Evolutionary conservation across 2,329 filamentous ascomycete genomes (phyloP).

Genomic region (Chalaropsis ovoidea): DNA sequence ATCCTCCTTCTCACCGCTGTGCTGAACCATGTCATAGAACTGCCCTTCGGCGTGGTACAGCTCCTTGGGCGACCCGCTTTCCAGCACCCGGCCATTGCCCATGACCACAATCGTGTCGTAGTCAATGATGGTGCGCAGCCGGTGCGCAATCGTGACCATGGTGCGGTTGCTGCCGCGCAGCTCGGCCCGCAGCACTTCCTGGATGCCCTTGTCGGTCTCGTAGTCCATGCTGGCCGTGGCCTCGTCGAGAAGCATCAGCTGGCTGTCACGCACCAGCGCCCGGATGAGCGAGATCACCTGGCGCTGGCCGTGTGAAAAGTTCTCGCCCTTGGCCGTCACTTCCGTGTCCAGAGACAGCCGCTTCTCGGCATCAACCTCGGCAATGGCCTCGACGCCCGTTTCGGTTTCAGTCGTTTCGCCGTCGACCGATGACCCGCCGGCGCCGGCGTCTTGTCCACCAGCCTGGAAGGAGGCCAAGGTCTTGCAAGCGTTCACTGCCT

Average conservation of each 20-base stretch:
- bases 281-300: slow-evolving; percentile 42
- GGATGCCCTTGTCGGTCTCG: slow-evolving; percentile 40
- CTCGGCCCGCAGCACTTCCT: slow-evolving; percentile 39
- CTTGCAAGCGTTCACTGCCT: slow-evolving; percentile 50
- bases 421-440: slow-evolving; percentile 25
- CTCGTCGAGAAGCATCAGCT: slow-evolving; percentile 42
- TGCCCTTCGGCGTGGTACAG: slow-evolving; percentile 38
- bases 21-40: slow-evolving; percentile 47
- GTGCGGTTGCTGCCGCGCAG: slow-evolving; percentile 39
- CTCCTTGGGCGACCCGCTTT: slow-evolving; percentile 41
- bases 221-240: slow-evolving; percentile 43
- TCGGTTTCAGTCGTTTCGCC: slow-evolving; percentile 22
- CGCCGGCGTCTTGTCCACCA: slow-evolving; percentile 28
- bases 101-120: slow-evolving; percentile 44
- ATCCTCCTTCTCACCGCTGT: slow-evolving; percentile 42
- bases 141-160: slow-evolving; percentile 42
- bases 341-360: slow-evolving; percentile 34
- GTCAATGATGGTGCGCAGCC: slow-evolving; percentile 42
- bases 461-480: slow-evolving; percentile 36
- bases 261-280: slow-evolving; percentile 39
- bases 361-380: slow-evolving; percentile 25
- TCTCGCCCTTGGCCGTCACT: slow-evolving; percentile 38
- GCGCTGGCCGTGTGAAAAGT: slow-evolving; percentile 41
- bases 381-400: neutral
- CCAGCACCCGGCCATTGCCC: slow-evolving; percentile 37